Conservation (phyloP, 306 rosid species). For the Carpinus fangiana region DNA sequence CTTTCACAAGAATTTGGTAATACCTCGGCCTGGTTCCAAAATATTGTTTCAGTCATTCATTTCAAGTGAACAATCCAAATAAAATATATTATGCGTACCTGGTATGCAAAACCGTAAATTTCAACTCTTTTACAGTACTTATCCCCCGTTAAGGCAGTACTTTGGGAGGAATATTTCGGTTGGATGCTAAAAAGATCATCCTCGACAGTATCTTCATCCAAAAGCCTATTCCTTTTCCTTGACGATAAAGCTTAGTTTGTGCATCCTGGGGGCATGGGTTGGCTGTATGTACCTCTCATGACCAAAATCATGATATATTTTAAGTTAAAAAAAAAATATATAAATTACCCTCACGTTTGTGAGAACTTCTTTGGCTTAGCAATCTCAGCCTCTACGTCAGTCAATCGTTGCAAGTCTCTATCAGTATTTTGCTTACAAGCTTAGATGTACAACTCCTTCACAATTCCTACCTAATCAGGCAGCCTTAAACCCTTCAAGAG, state of each 20-base stretch:
- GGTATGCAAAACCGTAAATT: slow-evolving; percentile 9
- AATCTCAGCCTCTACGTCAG: slow-evolving; percentile 74
- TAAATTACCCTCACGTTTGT: background rate
- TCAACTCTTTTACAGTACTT: slow-evolving; percentile 14
- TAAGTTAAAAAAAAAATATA: slow-evolving; percentile 4
- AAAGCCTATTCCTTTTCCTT: slow-evolving; percentile 39
- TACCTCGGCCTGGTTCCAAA: too few species aligned
- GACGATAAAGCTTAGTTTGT: slow-evolving; percentile 41
- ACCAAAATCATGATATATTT: background rate
- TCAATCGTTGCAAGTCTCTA: slow-evolving; percentile 54
- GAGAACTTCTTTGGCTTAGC: slow-evolving; percentile 31
- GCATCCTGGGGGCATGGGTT: slow-evolving; percentile 19
- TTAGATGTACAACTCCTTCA: slow-evolving; percentile 43
- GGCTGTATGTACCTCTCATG: slow-evolving; percentile 27
- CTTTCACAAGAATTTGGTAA: too few species aligned
- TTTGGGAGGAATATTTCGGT: background rate
- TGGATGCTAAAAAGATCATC: background rate
- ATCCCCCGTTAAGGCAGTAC: slow-evolving; percentile 27
- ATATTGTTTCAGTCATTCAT: too few species aligned
- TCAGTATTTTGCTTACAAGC: slow-evolving; percentile 68
- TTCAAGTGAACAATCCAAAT: background rate
- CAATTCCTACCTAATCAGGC: slow-evolving; percentile 40
- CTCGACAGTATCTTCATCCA: slow-evolving; percentile 1
- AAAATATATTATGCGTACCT: background rate
- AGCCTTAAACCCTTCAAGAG: background rate